Evolutionary conservation across 352 stramenopile species (phyloP), one percentile per base, ranked within the genome.

Genomic region (Phytophthora pini): DNA sequence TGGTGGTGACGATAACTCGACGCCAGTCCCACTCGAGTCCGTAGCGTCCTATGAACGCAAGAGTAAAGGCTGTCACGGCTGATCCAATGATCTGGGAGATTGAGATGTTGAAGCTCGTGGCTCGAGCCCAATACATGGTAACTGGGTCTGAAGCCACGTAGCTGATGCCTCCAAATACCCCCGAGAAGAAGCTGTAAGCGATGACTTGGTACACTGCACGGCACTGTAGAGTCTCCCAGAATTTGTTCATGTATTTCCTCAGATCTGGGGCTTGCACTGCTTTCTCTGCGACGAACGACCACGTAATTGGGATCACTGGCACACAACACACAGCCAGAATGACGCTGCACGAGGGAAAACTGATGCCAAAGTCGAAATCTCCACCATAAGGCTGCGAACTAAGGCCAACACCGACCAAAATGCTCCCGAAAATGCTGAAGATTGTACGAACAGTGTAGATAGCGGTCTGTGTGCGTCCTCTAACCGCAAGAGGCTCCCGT

Each of bases 1-100:
- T 72, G 6, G 68, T 79, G 31, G 73, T 11, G 26, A 70, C 29
- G 51, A 69, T 73, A 12, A 79, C 69, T 12, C 12, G 24, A 11
- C 56, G 64, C 76, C 76, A 84, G 55, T 80, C 61, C 76, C 76
- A 84, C 22, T 72, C 50, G 1, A 84, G 59, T 10, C 76, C 75
- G 15, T 68, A 79, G 17, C 56, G 58, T 4, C 70, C 67, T 48
- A 76, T 79, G 15, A 79, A 57, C 2, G 63, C 50, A 20, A 76
- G 31, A 2, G 62, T 77, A 6, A 50, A 6, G n/a, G 77, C 71
- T 5, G 58, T 74, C 48, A 79, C 59, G 0, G 50, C 55, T 8
- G 60, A 79, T 12, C 61, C 59, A 17, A 79, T 56, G n/a, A 82
- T 70, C 40, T 72, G 62, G 3, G 66, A 49, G n/a, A 80, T 26